Evolutionary conservation across 306 rosid species (phyloP).

Genomic region (Fragaria vesca): DNA sequence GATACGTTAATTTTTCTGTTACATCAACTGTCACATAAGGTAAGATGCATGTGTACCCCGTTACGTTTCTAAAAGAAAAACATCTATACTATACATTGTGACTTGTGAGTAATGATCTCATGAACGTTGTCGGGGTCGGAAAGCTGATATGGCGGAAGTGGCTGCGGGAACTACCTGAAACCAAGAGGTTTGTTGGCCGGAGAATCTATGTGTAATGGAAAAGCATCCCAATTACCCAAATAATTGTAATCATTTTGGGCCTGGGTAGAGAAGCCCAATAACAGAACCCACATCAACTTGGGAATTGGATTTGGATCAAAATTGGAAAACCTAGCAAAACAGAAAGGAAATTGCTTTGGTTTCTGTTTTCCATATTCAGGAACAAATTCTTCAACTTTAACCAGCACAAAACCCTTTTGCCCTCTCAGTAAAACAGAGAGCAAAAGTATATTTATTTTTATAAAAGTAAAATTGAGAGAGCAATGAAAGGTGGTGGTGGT

Average conservation of each 20-base stretch:
- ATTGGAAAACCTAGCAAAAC: constrained; percentile 41
- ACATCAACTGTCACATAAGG: too few species aligned
- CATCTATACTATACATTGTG: too few species aligned
- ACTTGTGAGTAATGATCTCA: too few species aligned
- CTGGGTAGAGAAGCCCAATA: neutral
- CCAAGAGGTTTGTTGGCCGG: neutral
- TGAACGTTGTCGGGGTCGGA: neutral
- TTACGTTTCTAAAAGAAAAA: too few species aligned
- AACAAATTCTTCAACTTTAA: neutral
- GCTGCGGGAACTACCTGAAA: too few species aligned
- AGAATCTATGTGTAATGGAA: too few species aligned
- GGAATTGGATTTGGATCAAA: constrained; percentile 26
- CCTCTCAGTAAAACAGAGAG: neutral
- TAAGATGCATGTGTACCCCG: too few species aligned
- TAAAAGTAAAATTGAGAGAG: neutral
- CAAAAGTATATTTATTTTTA: neutral
- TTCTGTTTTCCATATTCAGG: constrained; percentile 3
- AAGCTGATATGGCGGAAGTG: too few species aligned
- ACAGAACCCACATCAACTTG: neutral
- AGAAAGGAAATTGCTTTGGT: constrained; percentile 9
- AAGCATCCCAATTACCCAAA: neutral
- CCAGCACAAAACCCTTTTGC: neutral
- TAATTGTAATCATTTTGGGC: neutral
- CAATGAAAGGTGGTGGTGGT: constrained; percentile 58
- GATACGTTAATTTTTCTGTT: too few species aligned